Evolutionary conservation across 768 basidiomycete genomes (phyloP), one percentile per base, ranked within the genome.

Genomic region (Mrakia gelida): DNA sequence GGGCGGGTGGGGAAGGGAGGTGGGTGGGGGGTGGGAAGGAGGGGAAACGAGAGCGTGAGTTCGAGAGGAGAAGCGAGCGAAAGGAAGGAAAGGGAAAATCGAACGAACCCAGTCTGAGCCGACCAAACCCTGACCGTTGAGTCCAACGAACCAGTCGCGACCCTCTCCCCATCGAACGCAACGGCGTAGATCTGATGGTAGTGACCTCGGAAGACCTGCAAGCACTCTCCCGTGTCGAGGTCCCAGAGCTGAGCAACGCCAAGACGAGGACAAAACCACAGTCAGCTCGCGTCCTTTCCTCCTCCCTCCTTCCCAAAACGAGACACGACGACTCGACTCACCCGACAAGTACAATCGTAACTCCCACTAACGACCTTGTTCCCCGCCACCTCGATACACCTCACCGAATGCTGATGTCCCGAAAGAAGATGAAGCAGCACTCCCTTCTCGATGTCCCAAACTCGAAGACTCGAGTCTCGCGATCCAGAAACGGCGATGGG

Each of bases 81-180:
- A n/a, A 41, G 38, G 63, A 41, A 21, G 30, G 62, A 45, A 26
- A 72, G 52, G 32, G 13, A 30, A 38, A 59, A 71, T n/a, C 63
- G 28, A 32, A 84, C 90, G 80, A 82, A 95, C 94, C 95, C 95
- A 59, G 91, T 91, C 15, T 87, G 86, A 0, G 92, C 91, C 80
- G 92, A 90, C 96, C 96, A 98, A 0, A 98, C 89, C 5, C 95
- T 87, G 5, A 97, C 92, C 1, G 92, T 93, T n/a, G 93, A 95
- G 81, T 98, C 95, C 80, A 96, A 85, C n/a, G 91, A 91, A 7
- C 94, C 95, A 9, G 92, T 92, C 1, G 91, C 92, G 71, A 95
- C 88, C 18, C 89, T 86, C 26, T 89, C 85, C 0, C 95, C 95
- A 81, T 96, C 93, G 80, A 94, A 95, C 15, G 93, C 93, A 59